Percentiles rank a stretch among this genome's conserved stretches.
Evolutionary conservation across 805 yeast genomes (phyloP).

Genomic region (Naumovozyma castellii): DNA sequence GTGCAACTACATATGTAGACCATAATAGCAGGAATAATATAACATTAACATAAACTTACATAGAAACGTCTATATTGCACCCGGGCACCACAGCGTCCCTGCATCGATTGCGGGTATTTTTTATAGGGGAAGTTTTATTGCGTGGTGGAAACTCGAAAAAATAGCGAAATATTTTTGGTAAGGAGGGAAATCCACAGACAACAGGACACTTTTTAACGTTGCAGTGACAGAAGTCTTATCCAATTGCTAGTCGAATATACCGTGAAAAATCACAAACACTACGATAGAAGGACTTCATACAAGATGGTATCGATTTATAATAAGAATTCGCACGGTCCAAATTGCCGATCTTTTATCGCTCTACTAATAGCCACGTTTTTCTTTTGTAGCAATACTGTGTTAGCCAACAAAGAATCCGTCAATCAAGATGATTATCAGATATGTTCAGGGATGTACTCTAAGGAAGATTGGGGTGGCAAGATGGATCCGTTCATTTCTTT

Average conservation of each 20-base stretch:
- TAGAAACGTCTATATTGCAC: not conserved
- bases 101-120: not conserved
- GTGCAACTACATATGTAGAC: constrained; percentile 1
- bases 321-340: not conserved
- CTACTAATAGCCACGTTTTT: not conserved
- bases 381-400: constrained; percentile 4
- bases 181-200: not conserved
- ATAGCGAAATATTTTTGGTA: not conserved
- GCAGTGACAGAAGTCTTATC: no score
- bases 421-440: constrained; percentile 48
- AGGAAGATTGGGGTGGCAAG: constrained; percentile 79
- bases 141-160: not conserved
- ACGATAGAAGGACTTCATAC: no score
- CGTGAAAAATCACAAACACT: no score
- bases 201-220: no score
- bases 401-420: constrained; percentile 39
- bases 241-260: no score
- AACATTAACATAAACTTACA: not conserved
- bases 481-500: constrained; percentile 52
- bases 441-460: constrained; percentile 86
- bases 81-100: not conserved
- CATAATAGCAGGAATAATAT: not conserved
- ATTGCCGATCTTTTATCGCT: not conserved
- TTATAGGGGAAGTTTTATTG: no score
- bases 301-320: not conserved